Conservation (phyloP, 257 asterid genomes). For the Gentiana straminea region DNA sequence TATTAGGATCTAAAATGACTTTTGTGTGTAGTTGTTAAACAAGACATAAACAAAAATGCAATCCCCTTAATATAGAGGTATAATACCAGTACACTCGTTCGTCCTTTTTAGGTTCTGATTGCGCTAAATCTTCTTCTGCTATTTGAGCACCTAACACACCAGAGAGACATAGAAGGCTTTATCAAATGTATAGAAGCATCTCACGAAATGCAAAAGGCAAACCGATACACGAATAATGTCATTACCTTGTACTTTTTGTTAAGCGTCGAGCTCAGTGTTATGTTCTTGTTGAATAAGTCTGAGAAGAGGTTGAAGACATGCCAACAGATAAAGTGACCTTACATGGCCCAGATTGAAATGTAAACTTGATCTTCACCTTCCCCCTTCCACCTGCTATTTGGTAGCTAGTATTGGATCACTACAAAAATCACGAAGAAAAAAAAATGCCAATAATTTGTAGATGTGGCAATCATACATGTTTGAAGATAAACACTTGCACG, state of each 20-base stretch:
- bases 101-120: constrained; percentile 41
- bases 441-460: too few relatives aligned
- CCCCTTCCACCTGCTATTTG: constrained; percentile 34
- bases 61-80: too few relatives aligned
- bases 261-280: constrained; percentile 44
- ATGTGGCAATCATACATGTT: too few relatives aligned
- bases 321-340: constrained; percentile 44
- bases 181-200: constrained; percentile 10
- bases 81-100: constrained; percentile 55
- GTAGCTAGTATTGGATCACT: constrained; percentile 1
- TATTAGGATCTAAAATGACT: too few relatives aligned
- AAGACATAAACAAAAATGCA: too few relatives aligned
- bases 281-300: constrained; percentile 46
- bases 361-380: constrained; percentile 40
- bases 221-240: neutral
- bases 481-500: too few relatives aligned
- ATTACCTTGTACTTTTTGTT: constrained; percentile 43
- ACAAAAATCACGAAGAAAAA: too few relatives aligned
- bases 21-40: too few relatives aligned
- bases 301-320: constrained; percentile 54
- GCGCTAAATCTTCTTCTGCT: constrained; percentile 37
- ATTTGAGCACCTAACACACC: constrained; percentile 36
- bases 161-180: constrained; percentile 9
- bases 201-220: constrained; percentile 3
- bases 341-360: constrained; percentile 29